phyloP scores from a whole-genome alignment of 768 basidiomycete species.

The Phanerodontia chrysosporium region DNA sequence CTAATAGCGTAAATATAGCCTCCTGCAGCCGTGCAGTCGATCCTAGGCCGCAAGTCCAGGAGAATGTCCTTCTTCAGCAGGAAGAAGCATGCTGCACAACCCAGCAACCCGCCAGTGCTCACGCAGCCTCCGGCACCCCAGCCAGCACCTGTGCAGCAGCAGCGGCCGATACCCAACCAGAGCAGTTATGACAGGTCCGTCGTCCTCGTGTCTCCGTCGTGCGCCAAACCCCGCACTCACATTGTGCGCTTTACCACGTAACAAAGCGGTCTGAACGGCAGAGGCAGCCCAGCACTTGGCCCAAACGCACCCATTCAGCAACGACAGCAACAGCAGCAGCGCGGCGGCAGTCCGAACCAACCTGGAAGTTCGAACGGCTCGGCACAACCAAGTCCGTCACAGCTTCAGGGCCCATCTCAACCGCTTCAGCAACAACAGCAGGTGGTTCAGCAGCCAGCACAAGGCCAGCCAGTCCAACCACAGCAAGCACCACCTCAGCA shows the following conservation, averaged over 20 bases:
- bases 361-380: constrained; percentile 12
- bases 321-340: constrained; percentile 23
- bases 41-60: constrained; percentile 54
- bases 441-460: constrained; percentile 1
- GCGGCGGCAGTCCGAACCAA: constrained; percentile 12
- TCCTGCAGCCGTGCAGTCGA: constrained; percentile 60
- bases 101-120: constrained; percentile 43
- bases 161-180: constrained; percentile 28
- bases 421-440: constrained; percentile 14
- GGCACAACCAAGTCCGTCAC: constrained; percentile 19
- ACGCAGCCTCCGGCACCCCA: constrained; percentile 65
- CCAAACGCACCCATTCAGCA: constrained; percentile 16
- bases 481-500: constrained; percentile 25
- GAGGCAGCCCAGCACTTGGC: constrained; percentile 24
- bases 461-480: constrained; percentile 7
- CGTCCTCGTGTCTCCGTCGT: constrained; percentile 13
- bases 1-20: background rate
- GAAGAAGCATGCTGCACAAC: constrained; percentile 62
- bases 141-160: constrained; percentile 33
- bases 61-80: constrained; percentile 94
- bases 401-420: constrained; percentile 19
- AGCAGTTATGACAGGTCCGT: constrained; percentile 28
- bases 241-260: constrained; percentile 1
- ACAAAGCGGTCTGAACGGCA: constrained; percentile 24
- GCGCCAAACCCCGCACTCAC: constrained; percentile 4